phyloP scores from a whole-genome alignment of 257 asterid species.

The Dorcoceras hygrometricum region DNA sequence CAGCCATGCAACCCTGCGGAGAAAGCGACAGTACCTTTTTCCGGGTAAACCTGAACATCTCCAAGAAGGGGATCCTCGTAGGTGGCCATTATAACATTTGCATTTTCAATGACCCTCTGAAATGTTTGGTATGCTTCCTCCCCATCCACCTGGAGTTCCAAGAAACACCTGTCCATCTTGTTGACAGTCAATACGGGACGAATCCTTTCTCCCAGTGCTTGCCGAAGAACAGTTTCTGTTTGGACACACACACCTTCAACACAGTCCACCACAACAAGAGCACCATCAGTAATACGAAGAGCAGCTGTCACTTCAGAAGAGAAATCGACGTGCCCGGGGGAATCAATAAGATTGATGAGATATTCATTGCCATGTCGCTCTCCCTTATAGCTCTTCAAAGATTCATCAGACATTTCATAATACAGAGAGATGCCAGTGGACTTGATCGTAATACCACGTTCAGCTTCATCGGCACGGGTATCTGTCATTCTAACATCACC shows the following conservation, averaged over 20 bases:
- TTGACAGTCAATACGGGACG: conserved; percentile 36
- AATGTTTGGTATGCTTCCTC: conserved; percentile 46
- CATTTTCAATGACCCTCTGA: conserved; percentile 39
- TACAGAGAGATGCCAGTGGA: conserved; percentile 40
- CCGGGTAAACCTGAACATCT: conserved; percentile 42
- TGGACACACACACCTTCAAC: conserved; percentile 41
- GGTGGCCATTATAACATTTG: conserved; percentile 40
- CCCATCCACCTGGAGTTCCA: conserved; percentile 47
- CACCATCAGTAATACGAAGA: conserved; percentile 45
- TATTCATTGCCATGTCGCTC: conserved; percentile 38
- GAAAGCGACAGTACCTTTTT: conserved; percentile 42
- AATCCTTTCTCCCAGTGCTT: conserved; percentile 45
- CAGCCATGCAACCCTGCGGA: conserved; percentile 31
- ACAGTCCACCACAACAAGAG: conserved; percentile 45
- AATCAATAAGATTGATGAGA: conserved; percentile 44
- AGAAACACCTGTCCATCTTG: conserved; percentile 49
- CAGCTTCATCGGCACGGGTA: conserved; percentile 47
- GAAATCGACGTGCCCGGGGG: conserved; percentile 46
- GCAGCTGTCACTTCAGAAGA: conserved; percentile 45
- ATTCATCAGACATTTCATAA: conserved; percentile 35
- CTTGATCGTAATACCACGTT: conserved; percentile 43
- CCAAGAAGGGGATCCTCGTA: conserved; percentile 47
- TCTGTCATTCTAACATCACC: conserved; percentile 41
- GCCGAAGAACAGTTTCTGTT: conserved; percentile 41
- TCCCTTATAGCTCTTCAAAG: conserved; percentile 33